Conservation (phyloP, 306 rosid species). For the Cyclanthera cordifolia region DNA sequence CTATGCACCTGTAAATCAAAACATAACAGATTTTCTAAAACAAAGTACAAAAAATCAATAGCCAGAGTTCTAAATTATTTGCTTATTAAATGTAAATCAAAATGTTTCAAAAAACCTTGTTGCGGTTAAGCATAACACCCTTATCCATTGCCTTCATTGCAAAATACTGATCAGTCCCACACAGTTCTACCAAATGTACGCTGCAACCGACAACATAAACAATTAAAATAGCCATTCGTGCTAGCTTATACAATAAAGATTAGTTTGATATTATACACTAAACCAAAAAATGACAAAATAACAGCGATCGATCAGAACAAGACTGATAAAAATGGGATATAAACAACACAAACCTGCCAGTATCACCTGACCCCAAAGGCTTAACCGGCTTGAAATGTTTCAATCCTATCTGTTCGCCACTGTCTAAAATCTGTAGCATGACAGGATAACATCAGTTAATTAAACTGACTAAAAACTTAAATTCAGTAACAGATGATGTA, state of each 20-base stretch:
- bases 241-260: not conserved
- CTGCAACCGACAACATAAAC: conserved; percentile 22
- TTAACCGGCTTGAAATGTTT: conserved; percentile 79
- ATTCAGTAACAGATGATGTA: not conserved
- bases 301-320: not conserved
- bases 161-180: conserved; percentile 56
- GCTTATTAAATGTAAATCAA: not conserved
- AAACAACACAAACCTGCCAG: conserved; percentile 57
- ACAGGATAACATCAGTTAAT: not conserved
- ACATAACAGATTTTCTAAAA: conserved; percentile 7
- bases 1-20: conserved; percentile 68
- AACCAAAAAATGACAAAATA: not conserved
- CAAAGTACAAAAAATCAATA: conserved; percentile 5
- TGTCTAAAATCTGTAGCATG: conserved; percentile 48
- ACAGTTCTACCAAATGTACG: conserved; percentile 84
- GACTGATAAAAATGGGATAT: not conserved
- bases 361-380: conserved; percentile 91
- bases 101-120: conserved; percentile 44
- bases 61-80: not conserved
- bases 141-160: conserved; percentile 99
- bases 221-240: not conserved
- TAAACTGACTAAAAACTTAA: not conserved
- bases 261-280: not conserved
- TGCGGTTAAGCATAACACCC: conserved; percentile 76
- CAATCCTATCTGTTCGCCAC: conserved; percentile 65